Percentiles rank a stretch among this genome's conserved stretches.
Conservation (phyloP, 192 early-diverging fungal species). For the Spizellomyces sp. region DNA sequence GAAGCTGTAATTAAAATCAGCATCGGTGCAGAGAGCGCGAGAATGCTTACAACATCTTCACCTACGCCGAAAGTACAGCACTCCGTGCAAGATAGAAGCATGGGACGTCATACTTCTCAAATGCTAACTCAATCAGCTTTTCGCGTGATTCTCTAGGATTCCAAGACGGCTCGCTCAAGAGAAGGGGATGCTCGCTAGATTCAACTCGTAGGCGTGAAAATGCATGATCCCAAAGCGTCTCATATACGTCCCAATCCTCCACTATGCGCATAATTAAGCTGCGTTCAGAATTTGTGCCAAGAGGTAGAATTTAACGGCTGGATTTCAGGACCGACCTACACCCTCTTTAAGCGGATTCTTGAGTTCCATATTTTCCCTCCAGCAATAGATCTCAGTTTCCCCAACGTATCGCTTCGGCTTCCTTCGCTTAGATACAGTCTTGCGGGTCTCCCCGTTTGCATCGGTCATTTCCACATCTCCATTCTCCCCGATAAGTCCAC, state of each 20-base stretch:
- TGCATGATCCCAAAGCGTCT: slow-evolving; percentile 88
- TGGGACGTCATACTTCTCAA: slow-evolving; percentile 90
- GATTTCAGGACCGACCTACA: slow-evolving; percentile 50
- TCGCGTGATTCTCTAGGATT: slow-evolving; percentile 80
- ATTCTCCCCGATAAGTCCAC: neutral
- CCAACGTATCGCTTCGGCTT: slow-evolving; percentile 46
- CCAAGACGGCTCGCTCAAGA: slow-evolving; percentile 93
- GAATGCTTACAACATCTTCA: slow-evolving; percentile 1
- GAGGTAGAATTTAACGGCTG: no score
- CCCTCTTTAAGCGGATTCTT: slow-evolving; percentile 84
- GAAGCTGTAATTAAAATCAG: slow-evolving; percentile 63
- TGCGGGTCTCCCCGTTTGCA: slow-evolving; percentile 14
- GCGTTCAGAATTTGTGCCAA: no score
- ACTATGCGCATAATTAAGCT: slow-evolving; percentile 49
- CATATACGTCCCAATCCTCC: slow-evolving; percentile 91
- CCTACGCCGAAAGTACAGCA: slow-evolving; percentile 89
- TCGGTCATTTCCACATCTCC: slow-evolving; percentile 39
- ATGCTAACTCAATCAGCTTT: slow-evolving; percentile 88
- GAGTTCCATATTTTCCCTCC: slow-evolving; percentile 81
- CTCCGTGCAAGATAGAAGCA: slow-evolving; percentile 93
- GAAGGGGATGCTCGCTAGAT: slow-evolving; percentile 85
- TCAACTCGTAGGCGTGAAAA: slow-evolving; percentile 73
- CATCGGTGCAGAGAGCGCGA: neutral
- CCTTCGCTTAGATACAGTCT: slow-evolving; percentile 8
- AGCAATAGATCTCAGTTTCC: slow-evolving; percentile 48